Percentiles rank a stretch among this genome's conserved stretches.
phyloP scores from a whole-genome alignment of 805 yeast species.

The Wickerhamiella nectarea region DNA sequence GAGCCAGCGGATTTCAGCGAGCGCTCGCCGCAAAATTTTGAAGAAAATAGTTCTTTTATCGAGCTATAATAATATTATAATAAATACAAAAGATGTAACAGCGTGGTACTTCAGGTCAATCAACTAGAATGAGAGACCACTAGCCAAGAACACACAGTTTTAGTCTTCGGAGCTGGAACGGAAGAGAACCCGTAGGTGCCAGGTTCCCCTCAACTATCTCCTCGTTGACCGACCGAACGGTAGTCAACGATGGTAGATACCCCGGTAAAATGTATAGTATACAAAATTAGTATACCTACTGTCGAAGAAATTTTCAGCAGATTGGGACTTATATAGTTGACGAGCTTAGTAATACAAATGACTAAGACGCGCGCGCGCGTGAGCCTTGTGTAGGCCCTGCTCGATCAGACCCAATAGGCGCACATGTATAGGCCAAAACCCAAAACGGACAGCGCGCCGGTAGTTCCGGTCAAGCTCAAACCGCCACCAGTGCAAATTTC shows the following conservation, averaged over 20 bases:
- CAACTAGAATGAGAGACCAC: constrained; percentile 13
- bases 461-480: too few species aligned
- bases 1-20: constrained; percentile 8
- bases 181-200: constrained; percentile 25
- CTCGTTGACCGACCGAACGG: constrained; percentile 14
- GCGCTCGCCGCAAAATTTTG: not conserved
- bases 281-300: constrained; percentile 24
- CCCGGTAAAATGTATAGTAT: constrained; percentile 18
- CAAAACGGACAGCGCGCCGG: not conserved
- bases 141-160: constrained; percentile 23
- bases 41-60: not conserved
- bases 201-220: constrained; percentile 21
- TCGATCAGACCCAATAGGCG: too few species aligned
- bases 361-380: too few species aligned
- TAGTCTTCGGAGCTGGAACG: constrained; percentile 30
- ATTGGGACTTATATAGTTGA: constrained; percentile 4
- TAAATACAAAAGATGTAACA: constrained; percentile 20
- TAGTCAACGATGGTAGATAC: constrained; percentile 15
- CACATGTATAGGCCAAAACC: not conserved
- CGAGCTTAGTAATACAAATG: too few species aligned
- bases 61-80: not conserved
- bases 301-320: constrained; percentile 13
- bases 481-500: too few species aligned
- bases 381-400: too few species aligned
- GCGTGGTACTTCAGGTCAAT: constrained; percentile 22